Evolutionary conservation across 2,329 filamentous ascomycete species (phyloP), one percentile per base, ranked within the genome.

Genomic region (Stagonosporopsis cucurbitacearum): DNA sequence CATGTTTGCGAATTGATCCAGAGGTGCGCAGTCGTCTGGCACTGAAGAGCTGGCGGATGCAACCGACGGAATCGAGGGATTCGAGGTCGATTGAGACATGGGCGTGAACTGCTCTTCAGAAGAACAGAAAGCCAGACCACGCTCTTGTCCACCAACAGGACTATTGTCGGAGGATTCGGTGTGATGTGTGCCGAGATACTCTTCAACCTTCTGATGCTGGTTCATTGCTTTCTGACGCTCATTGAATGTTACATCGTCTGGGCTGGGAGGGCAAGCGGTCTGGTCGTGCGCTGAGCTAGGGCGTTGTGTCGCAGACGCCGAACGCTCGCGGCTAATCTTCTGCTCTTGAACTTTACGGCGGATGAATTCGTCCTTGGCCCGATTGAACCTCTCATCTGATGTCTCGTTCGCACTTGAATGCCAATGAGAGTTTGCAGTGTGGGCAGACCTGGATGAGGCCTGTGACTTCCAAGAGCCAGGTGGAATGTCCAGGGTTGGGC

Each of bases 21-120:
- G 52, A 15, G 56, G 52, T 6, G 52, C 58, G 46, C 71, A 71
- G 7, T 75, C 73, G 32, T 75, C 73, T 35, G 73, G 72, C 17
- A 75, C 76, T 8, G 79, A 81, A 0, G 80, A 81, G 33, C 73
- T 75, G 33, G 78, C 78, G 1, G 80, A 82, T n/a, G 77, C 75
- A 15, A 80, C 76, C 8, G 80, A 82, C 2, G 80, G 80, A 22
- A 82, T 81, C 1, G 80, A 82, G 11, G 80, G 80, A 52, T 81
- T 79, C 9, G 80, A 82, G 8, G 79, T 78, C 5, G 79, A 80
- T 62, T 80, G 79, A 22, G 80, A 81, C 56, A 81, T 79, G 33
- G 78, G 78, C 12, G 76, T 77, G 47, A 82, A 78, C 39, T 77
- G 76, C 46, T 78, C 77, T 36, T 82, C 80, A 5, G 80, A 82